Evolutionary conservation across 2,329 filamentous ascomycete species (phyloP).

Genomic region (Pseudogymnoascus sp.): DNA sequence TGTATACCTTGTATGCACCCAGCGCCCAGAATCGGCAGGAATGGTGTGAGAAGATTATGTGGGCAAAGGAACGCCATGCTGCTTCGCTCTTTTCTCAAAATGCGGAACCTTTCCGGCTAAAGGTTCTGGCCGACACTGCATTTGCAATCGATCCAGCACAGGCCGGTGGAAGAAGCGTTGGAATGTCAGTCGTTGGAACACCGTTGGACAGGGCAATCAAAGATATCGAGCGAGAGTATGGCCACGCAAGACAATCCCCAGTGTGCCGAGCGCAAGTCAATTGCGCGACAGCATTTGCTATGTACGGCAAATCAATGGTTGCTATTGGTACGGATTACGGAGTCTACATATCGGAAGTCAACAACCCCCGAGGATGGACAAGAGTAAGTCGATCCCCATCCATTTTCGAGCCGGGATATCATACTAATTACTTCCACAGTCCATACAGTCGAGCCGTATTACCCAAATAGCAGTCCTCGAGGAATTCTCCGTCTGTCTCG

Average conservation of each 20-base stretch:
- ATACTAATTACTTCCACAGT: conserved; percentile 38
- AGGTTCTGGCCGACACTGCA: conserved; percentile 84
- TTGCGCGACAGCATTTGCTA: conserved; percentile 83
- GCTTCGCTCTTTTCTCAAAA: conserved; percentile 84
- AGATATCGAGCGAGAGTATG: conserved; percentile 75
- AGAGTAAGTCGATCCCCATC: conserved; percentile 51
- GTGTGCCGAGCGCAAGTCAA: conserved; percentile 84
- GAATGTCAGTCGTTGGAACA: conserved; percentile 78
- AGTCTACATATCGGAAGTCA: conserved; percentile 80
- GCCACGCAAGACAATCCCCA: conserved; percentile 59
- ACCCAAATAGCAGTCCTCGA: conserved; percentile 93
- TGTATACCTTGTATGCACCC: conserved; percentile 82
- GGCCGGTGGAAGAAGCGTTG: conserved; percentile 48
- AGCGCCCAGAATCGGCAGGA: conserved; percentile 66
- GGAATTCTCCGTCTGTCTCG: conserved; percentile 85
- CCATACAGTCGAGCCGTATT: conserved; percentile 63
- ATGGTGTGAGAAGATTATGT: conserved; percentile 89
- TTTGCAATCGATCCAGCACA: conserved; percentile 69
- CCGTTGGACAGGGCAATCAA: conserved; percentile 84
- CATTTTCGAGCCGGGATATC: background rate
- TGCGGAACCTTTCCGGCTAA: conserved; percentile 86
- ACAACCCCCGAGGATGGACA: conserved; percentile 84
- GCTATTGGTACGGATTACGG: conserved; percentile 94
- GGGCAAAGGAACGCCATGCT: conserved; percentile 90
- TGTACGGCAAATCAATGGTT: conserved; percentile 76